Evolutionary conservation across 1,284 basidiomycete genomes (phyloP).

Genomic region (Melampsora americana): DNA sequence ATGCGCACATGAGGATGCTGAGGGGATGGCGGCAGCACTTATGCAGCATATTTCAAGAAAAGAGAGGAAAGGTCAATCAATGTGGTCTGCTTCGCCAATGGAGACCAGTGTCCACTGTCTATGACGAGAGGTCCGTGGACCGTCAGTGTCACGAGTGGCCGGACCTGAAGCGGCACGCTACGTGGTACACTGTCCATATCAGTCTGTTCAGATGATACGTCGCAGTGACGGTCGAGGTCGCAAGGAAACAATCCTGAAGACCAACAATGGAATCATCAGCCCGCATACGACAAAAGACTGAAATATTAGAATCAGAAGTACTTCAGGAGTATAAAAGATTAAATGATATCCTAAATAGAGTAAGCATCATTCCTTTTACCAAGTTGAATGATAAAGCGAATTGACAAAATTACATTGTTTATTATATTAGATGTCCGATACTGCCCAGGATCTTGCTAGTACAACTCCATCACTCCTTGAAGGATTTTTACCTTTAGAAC

Average conservation of each 20-base stretch:
- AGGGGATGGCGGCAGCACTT: too few species aligned
- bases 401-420: not conserved
- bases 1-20: too few species aligned
- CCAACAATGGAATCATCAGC: slow-evolving; percentile 8
- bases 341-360: slow-evolving; percentile 19
- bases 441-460: slow-evolving; percentile 7
- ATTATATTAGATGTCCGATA: slow-evolving; percentile 26
- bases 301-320: slow-evolving; percentile 27
- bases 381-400: not conserved
- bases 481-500: slow-evolving; percentile 33
- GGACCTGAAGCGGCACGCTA: too few species aligned
- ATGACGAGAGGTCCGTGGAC: too few species aligned
- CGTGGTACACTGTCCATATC: too few species aligned
- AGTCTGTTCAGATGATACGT: too few species aligned
- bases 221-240: too few species aligned
- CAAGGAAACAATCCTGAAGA: not conserved
- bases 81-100: too few species aligned
- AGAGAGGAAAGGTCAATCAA: too few species aligned
- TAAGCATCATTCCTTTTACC: not conserved
- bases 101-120: too few species aligned
- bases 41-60: too few species aligned
- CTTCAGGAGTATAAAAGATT: slow-evolving; percentile 21
- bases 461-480: slow-evolving; percentile 21
- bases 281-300: slow-evolving; percentile 18
- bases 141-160: too few species aligned